Percentiles rank a stretch among this genome's conserved stretches.
Conservation (phyloP, 2,329 filamentous ascomycete genomes). For the Colletotrichum brevisporum region DNA sequence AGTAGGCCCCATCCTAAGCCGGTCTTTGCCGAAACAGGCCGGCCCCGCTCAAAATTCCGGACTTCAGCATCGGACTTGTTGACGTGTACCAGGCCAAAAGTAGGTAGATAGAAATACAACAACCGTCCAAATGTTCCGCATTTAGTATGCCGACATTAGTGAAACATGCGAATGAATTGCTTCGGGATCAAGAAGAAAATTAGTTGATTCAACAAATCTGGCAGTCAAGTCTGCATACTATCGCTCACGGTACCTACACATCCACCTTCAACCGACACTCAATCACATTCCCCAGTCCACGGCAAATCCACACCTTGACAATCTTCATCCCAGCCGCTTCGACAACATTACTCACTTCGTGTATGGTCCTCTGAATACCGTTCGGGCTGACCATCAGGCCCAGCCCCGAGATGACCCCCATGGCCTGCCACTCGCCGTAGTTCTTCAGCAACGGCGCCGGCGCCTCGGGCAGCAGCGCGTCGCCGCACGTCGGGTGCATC, state of each 20-base stretch:
- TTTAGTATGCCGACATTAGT: no score
- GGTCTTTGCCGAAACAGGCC: no score
- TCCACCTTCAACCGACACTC: slow-evolving; percentile 31
- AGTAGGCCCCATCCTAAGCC: no score
- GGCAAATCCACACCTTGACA: slow-evolving; percentile 28
- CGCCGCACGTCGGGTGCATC: slow-evolving; percentile 32
- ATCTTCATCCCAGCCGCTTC: slow-evolving; percentile 27
- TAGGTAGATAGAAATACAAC: no score
- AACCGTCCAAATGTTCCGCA: no score
- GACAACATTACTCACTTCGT: slow-evolving; percentile 3
- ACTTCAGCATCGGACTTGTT: no score
- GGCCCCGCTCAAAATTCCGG: no score
- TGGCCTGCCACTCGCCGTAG: slow-evolving; percentile 28
- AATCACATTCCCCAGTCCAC: slow-evolving; percentile 29
- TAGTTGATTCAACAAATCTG: no score
- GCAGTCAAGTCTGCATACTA: neutral
- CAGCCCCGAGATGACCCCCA: slow-evolving; percentile 18
- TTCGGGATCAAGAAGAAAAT: no score
- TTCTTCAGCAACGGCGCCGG: slow-evolving; percentile 28
- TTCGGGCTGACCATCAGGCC: slow-evolving; percentile 21
- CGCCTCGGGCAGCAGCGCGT: slow-evolving; percentile 23
- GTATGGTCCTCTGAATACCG: slow-evolving; percentile 15
- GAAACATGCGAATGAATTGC: no score
- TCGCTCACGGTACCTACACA: neutral
- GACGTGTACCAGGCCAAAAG: no score